Base-by-base conservation (phyloP, 257 asterid genomes). In the Solanum chilense region DNA sequence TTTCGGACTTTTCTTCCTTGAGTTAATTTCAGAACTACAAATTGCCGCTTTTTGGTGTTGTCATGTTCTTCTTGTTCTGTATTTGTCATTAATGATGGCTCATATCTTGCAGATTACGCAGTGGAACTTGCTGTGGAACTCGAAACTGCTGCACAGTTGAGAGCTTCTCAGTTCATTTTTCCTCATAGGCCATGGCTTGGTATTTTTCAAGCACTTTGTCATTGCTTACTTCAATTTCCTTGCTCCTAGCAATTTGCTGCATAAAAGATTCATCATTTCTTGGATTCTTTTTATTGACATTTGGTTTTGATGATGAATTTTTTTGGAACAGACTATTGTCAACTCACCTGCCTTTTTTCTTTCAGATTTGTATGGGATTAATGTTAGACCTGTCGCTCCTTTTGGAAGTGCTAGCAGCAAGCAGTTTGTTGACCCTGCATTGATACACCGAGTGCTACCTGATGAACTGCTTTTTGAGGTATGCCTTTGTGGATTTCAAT, bases 141-240 rank as follows among this genome's bases (percentile, higher is more conserved):
- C 37, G 99, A 97, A 85, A 90, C 95, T 73, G 96, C 96, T 76
- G 93, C 93, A 33, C 92, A 91, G 52, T 87, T 92, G 91, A 97
- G 93, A 85, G 92, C 95, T 88, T 94, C 98, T 39, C 98, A 91
- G 21, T 97, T 91, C 92, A 80, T 97, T 73, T 93, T 93, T 11
- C 95, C 98, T 4, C 94, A 90, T 49, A 93, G 99, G 92, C 99
- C 98, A 29, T 97, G 99, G 99, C 98, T 97, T 82, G 99, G 99
- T 97, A 92, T 82, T 76, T 85, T 74, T 35, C 70, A 4, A 44
- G 27, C 52, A 69, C 31, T 58, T n/a, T 31, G 18, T 37, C n/a
- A 56, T 58, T 27, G n/a, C 9, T 66, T 88, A 44, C 81, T 20
- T 39, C 13, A 20, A 84, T 31, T 6, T 27, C 45, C 23, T 35